Evolutionary conservation across 2,329 filamentous ascomycete species (phyloP), one percentile per base, ranked within the genome.

Genomic region (Alternaria solani): DNA sequence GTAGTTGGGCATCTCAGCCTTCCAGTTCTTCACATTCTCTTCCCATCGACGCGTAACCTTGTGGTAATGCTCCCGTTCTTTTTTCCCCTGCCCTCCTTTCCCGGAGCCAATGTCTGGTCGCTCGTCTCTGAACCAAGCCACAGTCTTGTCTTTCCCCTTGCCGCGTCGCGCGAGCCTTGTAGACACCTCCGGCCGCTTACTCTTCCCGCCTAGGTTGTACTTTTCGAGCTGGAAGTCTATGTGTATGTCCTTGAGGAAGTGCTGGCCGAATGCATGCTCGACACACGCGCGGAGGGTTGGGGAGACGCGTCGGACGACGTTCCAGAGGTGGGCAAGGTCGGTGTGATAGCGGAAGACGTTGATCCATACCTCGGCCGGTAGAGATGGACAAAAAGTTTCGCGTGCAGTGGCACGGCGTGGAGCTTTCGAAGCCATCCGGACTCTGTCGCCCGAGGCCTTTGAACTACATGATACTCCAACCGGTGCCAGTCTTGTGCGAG

Each of bases 281-380:
- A 64, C 64, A 52, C 74, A 77, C 4, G 70, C 71, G 51, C 61
- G 66, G 20, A 74, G 68, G 2, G 67, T 62, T 14, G 63, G 51
- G 0, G 75, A 77, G n/a, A 75, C 59, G 56, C 57, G 66, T 20
- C 75, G 73, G 49, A 72, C 74, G 7, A 62, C 63, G 23, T 63
- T 66, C 75, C 75, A 77, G 12, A 77, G 72, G 57, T 77, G 74
- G 5, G 66, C 61, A 46, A 72, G 69, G 52, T 75, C 71, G 60
- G 59, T 54, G 62, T 72, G 66, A 65, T 72, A 65, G 39, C 66
- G 56, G 38, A 78, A 67, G 53, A 78, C 70, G 61, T 72, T 71
- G 47, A 75, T 75, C 75, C 75, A 78, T 20, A 77, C 48, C 54
- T 78, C 75, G 7, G 74, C 70, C 1, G 75, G 75, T 3, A 78